phyloP scores from a whole-genome alignment of 345 rosid genomes.

The Rubroshorea leprosula region DNA sequence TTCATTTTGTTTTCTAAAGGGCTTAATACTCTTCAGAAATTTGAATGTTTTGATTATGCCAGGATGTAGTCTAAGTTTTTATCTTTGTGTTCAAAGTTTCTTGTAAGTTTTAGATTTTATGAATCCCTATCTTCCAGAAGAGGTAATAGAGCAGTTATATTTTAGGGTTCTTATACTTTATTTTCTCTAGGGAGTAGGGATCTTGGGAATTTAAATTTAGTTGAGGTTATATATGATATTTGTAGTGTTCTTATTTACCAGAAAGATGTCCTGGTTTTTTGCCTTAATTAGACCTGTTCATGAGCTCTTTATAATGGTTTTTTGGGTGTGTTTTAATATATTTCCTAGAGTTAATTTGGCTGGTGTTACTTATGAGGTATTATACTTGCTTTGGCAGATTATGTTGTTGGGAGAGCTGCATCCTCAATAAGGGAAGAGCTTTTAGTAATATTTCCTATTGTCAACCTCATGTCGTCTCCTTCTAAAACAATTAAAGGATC shows the following conservation, averaged over 20 bases:
- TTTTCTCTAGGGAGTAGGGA: not conserved
- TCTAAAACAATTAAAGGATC: constrained; percentile 70
- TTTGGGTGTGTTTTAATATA: too few relatives aligned
- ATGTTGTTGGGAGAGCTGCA: constrained; percentile 25
- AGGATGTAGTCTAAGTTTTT: not conserved
- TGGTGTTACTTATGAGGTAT: not conserved
- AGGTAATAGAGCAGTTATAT: not conserved
- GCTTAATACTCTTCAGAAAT: not conserved
- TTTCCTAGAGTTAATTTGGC: not conserved
- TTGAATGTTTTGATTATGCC: constrained; percentile 2
- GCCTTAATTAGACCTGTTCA: not conserved
- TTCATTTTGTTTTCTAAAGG: constrained; percentile 13
- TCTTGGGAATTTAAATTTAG: not conserved
- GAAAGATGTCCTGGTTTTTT: constrained; percentile 1
- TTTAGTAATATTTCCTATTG: constrained; percentile 59
- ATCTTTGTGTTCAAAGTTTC: constrained; percentile 12
- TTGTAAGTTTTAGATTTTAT: constrained; percentile 6
- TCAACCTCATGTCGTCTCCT: constrained; percentile 72
- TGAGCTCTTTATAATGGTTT: not conserved
- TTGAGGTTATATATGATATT: not conserved
- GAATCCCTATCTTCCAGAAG: not conserved
- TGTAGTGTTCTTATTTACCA: not conserved
- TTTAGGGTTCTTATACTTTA: constrained; percentile 1
- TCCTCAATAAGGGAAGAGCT: constrained; percentile 50
- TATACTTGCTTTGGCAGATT: constrained; percentile 36